Percentiles rank a stretch among this genome's conserved stretches.
Conservation (phyloP, 78 protist genomes). For the Anaeramoeba flamelloides region DNA sequence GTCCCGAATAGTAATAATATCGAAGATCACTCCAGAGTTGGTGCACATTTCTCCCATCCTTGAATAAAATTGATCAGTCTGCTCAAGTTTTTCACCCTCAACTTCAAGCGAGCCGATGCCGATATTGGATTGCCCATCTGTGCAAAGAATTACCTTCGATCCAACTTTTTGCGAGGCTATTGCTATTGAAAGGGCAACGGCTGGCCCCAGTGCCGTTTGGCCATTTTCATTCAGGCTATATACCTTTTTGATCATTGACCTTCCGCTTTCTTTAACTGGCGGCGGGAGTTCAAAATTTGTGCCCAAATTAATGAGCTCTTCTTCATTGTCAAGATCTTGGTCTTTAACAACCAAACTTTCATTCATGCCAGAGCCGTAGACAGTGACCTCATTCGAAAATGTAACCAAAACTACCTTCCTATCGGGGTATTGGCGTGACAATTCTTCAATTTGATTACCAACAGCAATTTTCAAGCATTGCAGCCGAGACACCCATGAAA, state of each 20-base stretch:
- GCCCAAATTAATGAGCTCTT: slow-evolving; percentile 3
- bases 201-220: slow-evolving; percentile 56
- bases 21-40: too few relatives aligned
- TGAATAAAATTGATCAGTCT: too few relatives aligned
- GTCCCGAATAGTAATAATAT: too few relatives aligned
- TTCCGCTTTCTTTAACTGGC: slow-evolving; percentile 16
- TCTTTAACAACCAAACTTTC: not conserved
- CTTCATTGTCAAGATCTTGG: slow-evolving; percentile 14
- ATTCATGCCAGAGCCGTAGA: slow-evolving; percentile 34
- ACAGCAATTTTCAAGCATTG: slow-evolving; percentile 43
- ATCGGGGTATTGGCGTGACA: slow-evolving; percentile 20
- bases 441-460: slow-evolving; percentile 22
- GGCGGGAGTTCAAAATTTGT: slow-evolving; percentile 3
- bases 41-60: too few relatives aligned
- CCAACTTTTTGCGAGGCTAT: slow-evolving; percentile 19
- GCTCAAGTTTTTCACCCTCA: not conserved
- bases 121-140: slow-evolving; percentile 54
- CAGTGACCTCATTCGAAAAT: slow-evolving; percentile 26
- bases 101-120: slow-evolving; percentile 40
- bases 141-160: slow-evolving; percentile 36
- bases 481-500: slow-evolving; percentile 28
- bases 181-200: slow-evolving; percentile 32
- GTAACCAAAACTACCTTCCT: slow-evolving; percentile 35
- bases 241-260: slow-evolving; percentile 2
- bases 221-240: slow-evolving; percentile 35